A percentile compares a stretch with the other conserved stretches of the same genome.
phyloP scores from a whole-genome alignment of 192 early-diverging fungal species.

The Backusella sp. region DNA sequence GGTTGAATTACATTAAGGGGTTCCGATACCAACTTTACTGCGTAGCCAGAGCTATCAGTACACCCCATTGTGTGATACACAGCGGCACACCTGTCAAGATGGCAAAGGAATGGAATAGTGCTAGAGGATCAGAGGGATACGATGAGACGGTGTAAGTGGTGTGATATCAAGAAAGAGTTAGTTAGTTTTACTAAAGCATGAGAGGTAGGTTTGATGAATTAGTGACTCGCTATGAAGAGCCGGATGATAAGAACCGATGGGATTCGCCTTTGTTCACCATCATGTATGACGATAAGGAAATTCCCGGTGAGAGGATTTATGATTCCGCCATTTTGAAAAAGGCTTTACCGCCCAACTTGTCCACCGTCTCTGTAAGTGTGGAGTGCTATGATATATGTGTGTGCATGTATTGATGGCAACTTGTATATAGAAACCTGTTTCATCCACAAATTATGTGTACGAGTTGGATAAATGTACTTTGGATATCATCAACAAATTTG shows the following conservation, averaged over 20 bases:
- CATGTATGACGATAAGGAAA: slow-evolving; percentile 62
- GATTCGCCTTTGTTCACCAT: slow-evolving; percentile 95
- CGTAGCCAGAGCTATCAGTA: slow-evolving; percentile 78
- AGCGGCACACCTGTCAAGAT: slow-evolving; percentile 55
- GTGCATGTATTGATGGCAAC: neutral
- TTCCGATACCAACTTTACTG: slow-evolving; percentile 97
- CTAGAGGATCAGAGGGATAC: slow-evolving; percentile 46
- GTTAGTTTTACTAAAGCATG: neutral
- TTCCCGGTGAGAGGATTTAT: slow-evolving; percentile 74
- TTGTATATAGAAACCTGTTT: slow-evolving; percentile 69
- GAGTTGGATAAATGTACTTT: slow-evolving; percentile 85
- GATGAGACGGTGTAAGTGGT: slow-evolving; percentile 33
- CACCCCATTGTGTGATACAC: slow-evolving; percentile 84
- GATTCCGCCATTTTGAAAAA: slow-evolving; percentile 70
- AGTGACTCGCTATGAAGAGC: slow-evolving; percentile 90
- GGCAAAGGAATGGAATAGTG: slow-evolving; percentile 56
- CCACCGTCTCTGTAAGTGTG: slow-evolving; percentile 70
- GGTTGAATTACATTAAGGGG: slow-evolving; percentile 99
- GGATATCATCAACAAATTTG: slow-evolving; percentile 72
- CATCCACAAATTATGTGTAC: slow-evolving; percentile 88
- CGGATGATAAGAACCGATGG: slow-evolving; percentile 87
- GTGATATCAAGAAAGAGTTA: neutral
- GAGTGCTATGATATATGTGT: neutral
- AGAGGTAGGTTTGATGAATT: slow-evolving; percentile 70
- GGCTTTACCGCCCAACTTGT: slow-evolving; percentile 78